Conservation (phyloP, 2,329 filamentous ascomycete genomes). For the Apiospora phragmitis region DNA sequence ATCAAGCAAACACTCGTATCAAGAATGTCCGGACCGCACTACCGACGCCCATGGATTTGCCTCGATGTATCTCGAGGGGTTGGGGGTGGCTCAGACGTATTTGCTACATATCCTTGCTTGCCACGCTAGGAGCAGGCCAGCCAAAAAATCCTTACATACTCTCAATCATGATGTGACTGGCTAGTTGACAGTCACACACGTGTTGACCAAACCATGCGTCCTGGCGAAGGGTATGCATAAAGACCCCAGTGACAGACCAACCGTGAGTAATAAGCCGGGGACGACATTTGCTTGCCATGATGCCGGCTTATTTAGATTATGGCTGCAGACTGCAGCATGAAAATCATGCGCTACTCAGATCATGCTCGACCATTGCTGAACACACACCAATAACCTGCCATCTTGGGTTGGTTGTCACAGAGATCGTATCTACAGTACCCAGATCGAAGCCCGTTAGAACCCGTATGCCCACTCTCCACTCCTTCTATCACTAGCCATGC, state of each 20-base stretch:
- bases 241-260: neutral
- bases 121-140: neutral
- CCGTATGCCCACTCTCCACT: neutral
- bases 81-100: neutral
- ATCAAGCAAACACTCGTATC: neutral
- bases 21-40: neutral
- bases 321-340: neutral
- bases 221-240: neutral
- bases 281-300: neutral
- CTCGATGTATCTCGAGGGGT: neutral
- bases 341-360: neutral
- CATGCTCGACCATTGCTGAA: neutral
- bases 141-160: neutral
- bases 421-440: neutral
- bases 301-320: neutral
- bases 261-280: neutral
- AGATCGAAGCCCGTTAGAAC: neutral
- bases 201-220: neutral
- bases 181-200: neutral
- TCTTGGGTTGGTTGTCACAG: neutral
- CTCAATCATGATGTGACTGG: neutral
- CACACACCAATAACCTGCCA: neutral
- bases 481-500: neutral
- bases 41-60: neutral
- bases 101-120: neutral